These are phyloP conservation scores for Canariomyces notabilis DNA, from an alignment of 2,329 filamentous ascomycete genomes.

Conservation along the genomic window DNA sequence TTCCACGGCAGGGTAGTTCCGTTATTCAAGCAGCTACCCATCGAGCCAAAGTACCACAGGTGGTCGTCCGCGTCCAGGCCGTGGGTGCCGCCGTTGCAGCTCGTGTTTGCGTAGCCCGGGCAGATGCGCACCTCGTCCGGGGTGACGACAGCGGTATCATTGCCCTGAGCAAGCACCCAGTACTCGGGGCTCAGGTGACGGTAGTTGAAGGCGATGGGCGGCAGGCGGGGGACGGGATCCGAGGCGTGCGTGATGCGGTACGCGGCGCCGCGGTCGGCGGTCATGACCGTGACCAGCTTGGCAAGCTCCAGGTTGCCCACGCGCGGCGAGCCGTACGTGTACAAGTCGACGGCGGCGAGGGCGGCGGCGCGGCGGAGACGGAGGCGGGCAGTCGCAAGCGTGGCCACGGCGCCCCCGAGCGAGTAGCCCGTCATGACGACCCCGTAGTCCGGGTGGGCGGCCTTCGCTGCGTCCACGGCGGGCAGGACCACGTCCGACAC, in stretches of 20 bases:
- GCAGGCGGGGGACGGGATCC: conserved; percentile 65
- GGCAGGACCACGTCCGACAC: conserved; percentile 38
- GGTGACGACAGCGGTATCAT: conserved; percentile 28
- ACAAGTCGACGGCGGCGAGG: conserved; percentile 49
- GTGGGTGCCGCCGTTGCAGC: conserved; percentile 47
- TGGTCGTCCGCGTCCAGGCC: conserved; percentile 44
- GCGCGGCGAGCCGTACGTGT: conserved; percentile 63
- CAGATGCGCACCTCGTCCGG: conserved; percentile 43
- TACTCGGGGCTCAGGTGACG: conserved; percentile 66
- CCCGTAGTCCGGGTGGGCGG: conserved; percentile 45
- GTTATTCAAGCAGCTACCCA: conserved; percentile 36
- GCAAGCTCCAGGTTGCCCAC: conserved; percentile 55
- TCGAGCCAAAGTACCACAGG: conserved; percentile 43
- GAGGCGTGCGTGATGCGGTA: conserved; percentile 62
- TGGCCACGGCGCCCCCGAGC: conserved; percentile 61
- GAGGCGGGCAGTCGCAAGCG: conserved; percentile 53
- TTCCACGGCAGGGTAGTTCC: conserved; percentile 24
- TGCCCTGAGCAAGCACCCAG: conserved; percentile 48
- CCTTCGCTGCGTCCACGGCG: conserved; percentile 40
- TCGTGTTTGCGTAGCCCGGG: conserved; percentile 41
- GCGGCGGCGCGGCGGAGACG: conserved; percentile 46
- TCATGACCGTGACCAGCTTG: conserved; percentile 48
- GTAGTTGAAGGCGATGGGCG: conserved; percentile 56
- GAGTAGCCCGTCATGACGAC: conserved; percentile 63
- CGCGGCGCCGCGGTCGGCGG: conserved; percentile 46